phyloP scores from a whole-genome alignment of 257 asterid species.

The Coffea canephora region DNA sequence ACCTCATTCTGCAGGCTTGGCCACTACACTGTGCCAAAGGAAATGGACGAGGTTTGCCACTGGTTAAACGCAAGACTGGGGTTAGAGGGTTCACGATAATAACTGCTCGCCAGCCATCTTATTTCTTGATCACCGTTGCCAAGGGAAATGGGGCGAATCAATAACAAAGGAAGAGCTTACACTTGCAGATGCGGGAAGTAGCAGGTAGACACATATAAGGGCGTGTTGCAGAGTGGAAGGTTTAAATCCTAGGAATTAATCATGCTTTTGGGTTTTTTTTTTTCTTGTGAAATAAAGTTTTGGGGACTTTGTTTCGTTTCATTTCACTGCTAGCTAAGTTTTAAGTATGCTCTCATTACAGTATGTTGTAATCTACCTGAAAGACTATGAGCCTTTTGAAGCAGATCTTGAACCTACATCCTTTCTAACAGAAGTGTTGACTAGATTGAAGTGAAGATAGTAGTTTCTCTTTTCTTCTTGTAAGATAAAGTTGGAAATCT shows the following conservation, averaged over 20 bases:
- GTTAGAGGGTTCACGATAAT: slow-evolving; percentile 41
- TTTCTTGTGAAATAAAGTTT: slow-evolving; percentile 16
- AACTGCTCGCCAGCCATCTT: background rate
- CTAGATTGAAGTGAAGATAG: background rate
- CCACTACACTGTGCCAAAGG: slow-evolving; percentile 82
- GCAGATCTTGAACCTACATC: background rate
- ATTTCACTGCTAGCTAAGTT: background rate
- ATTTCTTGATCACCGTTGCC: slow-evolving; percentile 15
- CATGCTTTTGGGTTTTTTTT: slow-evolving; percentile 16
- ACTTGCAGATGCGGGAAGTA: slow-evolving; percentile 10
- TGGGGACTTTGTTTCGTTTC: slow-evolving; percentile 2
- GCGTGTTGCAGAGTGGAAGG: slow-evolving; percentile 9
- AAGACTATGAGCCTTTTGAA: background rate
- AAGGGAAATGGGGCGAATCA: slow-evolving; percentile 24
- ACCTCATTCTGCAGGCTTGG: slow-evolving; percentile 57
- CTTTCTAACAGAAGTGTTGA: no score
- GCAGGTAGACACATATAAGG: slow-evolving; percentile 19
- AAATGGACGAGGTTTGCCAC: slow-evolving; percentile 85
- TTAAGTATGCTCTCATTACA: background rate
- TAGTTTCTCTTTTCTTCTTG: background rate
- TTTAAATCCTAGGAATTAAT: slow-evolving; percentile 15
- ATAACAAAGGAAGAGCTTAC: slow-evolving; percentile 34
- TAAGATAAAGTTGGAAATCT: background rate
- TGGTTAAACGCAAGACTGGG: slow-evolving; percentile 65
- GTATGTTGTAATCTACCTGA: slow-evolving; percentile 1